Evolutionary conservation across 352 stramenopile genomes (phyloP), one percentile per base, ranked within the genome.

Genomic region (Phytophthora chlamydospora): DNA sequence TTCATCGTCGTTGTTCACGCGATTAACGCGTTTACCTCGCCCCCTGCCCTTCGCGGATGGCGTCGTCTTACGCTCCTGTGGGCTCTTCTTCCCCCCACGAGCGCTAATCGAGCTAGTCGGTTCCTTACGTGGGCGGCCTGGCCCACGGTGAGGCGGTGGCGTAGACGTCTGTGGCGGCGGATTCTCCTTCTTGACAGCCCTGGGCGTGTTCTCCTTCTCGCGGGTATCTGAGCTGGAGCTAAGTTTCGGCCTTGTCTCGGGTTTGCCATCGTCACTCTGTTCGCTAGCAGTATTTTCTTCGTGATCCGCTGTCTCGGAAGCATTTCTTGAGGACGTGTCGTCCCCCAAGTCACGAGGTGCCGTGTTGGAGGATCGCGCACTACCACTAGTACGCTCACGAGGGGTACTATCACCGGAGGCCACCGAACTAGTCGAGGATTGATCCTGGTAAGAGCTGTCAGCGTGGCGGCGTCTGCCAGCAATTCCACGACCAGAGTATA

Each of bases 11-110:
- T 49, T 19, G 29, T 52, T 58, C 39, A 34, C 8, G 45, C 21
- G 64, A 24, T 68, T 65, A 10, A 47, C 27, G 11, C 36, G 49
- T 62, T 76, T 55, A 58, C 43, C 41, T 63, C 56, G 58, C 39
- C 46, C 39, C 33, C 64, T 63, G n/a, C 21, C 24, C 41, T 78
- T 73, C 10, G 48, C 16, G 2, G 65, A 41, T 2, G 12, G 41
- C 12, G 31, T 42, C 44, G 16, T 21, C 45, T 68, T 68, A 36
- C 39, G 57, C 0, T 57, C 35, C 46, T 50, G 48, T 29, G 42
- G 11, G 6, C 6, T 60, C 29, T 58, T 72, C 13, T 21, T 64
- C 9, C 50, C 60, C n/a, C 33, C 17, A n/a, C 41, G 51, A 19
- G 58, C 13, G 27, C 11, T 33, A 55, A 19, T 3, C 21, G 41